Percentiles rank a stretch among this genome's conserved stretches.
Evolutionary conservation across 2,329 filamentous ascomycete species (phyloP).

Genomic region (Pestalotiopsis sp.): DNA sequence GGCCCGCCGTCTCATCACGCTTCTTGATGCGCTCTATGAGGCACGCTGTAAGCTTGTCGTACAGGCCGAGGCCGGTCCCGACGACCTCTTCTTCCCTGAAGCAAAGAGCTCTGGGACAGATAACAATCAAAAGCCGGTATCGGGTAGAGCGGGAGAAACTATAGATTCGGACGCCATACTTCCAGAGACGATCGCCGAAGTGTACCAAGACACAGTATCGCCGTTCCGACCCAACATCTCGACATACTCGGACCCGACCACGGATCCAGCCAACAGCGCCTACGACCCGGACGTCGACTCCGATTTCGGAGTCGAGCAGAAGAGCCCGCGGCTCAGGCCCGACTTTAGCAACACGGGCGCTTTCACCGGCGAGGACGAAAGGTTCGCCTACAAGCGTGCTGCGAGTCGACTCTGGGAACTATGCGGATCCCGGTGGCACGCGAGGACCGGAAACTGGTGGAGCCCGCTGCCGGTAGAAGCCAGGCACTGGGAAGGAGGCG

Average conservation of each 20-base stretch:
- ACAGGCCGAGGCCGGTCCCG: constrained; percentile 67
- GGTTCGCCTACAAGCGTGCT: constrained; percentile 80
- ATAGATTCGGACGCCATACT: constrained; percentile 56
- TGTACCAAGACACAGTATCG: constrained; percentile 76
- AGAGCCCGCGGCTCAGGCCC: constrained; percentile 35
- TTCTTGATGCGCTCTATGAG: constrained; percentile 81
- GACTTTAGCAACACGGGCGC: constrained; percentile 70
- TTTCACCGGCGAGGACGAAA: constrained; percentile 80
- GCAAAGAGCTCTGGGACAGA: constrained; percentile 31
- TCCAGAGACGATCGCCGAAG: constrained; percentile 70
- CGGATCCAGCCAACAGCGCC: constrained; percentile 37
- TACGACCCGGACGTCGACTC: constrained; percentile 62
- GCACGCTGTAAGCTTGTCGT: constrained; percentile 77
- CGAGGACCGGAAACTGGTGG: constrained; percentile 67
- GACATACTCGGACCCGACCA: constrained; percentile 54
- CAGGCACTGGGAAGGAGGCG: constrained; percentile 64
- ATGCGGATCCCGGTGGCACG: constrained; percentile 74
- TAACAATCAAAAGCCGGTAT: constrained; percentile 27
- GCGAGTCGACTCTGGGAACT: constrained; percentile 82
- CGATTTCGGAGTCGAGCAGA: constrained; percentile 48
- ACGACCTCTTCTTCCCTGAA: constrained; percentile 79
- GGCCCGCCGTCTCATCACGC: constrained; percentile 77
- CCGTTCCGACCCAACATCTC: constrained; percentile 82
- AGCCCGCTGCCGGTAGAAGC: constrained; percentile 65
- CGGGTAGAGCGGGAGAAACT: constrained; percentile 34